Base-by-base conservation (phyloP, 495 filamentous ascomycete species). In the Trypethelium eluteriae region DNA sequence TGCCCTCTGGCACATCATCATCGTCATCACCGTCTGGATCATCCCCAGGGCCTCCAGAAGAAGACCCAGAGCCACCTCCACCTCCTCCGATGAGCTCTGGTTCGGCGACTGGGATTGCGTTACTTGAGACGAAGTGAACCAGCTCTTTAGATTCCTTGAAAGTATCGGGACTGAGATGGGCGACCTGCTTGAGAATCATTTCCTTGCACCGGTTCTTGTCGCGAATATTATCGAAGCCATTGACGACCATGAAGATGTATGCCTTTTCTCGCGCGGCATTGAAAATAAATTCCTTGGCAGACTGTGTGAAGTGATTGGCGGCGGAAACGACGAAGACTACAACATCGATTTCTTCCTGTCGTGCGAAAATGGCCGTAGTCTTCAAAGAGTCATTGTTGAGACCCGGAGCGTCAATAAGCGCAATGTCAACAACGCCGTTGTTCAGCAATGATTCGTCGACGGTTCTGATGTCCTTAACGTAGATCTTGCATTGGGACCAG, bases 201-300 rank as follows among this genome's bases (percentile, higher is more conserved):
- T 92, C 89, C 74, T 96, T 86, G 71, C 90, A 92, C 66, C 87
- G 77, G 63, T 89, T 84, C 79, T 98, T 94, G 76, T 98, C 91
- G 67, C 86, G 82, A 71, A 98, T 97, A 68, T 89, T 89, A 76
- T 98, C 95, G 71, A 91, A 98, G 39, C 93, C 92, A 74, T 98
- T 98, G 62, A 98, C 94, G 9, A 98, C 94, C 79, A 98, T 94
- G 80, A 98, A 98, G 70, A 98, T 93, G 72, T 98, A 98, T 12
- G 93, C 93, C 74, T 98, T 98, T 74, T 98, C 94, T 57, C 92
- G 86, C 14, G 94, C 95, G 10, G 94, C 94, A 65, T 93, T 93
- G 79, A 90, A 86, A 68, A 98, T 96, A 74, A 98, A 98, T 69
- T 98, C 92, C 74, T 91, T 96, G 11, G 95, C 93, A 2, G 93